Evolutionary conservation across 1,284 basidiomycete genomes (phyloP).

Genomic region (Pseudozyma flocculosa): DNA sequence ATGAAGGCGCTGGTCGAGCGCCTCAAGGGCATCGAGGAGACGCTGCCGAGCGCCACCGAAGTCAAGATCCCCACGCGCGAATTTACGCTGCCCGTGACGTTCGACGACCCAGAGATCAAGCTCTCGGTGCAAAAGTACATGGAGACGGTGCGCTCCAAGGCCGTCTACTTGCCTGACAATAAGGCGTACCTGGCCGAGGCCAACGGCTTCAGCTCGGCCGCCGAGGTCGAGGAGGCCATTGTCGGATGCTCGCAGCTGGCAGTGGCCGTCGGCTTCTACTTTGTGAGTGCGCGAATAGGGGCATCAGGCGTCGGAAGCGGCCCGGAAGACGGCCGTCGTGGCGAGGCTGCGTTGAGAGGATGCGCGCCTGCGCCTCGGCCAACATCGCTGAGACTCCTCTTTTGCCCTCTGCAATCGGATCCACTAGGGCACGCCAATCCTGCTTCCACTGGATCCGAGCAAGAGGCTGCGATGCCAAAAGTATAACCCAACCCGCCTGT

Average conservation of each 20-base stretch:
- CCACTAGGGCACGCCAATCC: slow-evolving; percentile 44
- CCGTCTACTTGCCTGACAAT: slow-evolving; percentile 71
- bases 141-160: slow-evolving; percentile 64
- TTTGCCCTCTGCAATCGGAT: too few relatives aligned
- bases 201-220: slow-evolving; percentile 62
- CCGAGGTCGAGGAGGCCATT: slow-evolving; percentile 55
- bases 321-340: too few relatives aligned
- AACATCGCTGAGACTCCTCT: too few relatives aligned
- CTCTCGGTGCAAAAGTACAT: slow-evolving; percentile 67
- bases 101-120: slow-evolving; percentile 67
- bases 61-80: slow-evolving; percentile 51
- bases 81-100: slow-evolving; percentile 64
- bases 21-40: slow-evolving; percentile 59
- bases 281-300: too few relatives aligned
- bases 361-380: too few relatives aligned
- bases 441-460: slow-evolving; percentile 64
- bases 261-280: slow-evolving; percentile 49
- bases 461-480: slow-evolving; percentile 61
- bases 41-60: slow-evolving; percentile 60
- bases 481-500: slow-evolving; percentile 60
- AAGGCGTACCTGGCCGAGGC: slow-evolving; percentile 69
- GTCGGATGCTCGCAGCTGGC: slow-evolving; percentile 46
- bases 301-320: too few relatives aligned
- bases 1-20: slow-evolving; percentile 61
- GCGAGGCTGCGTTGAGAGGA: too few relatives aligned